These are phyloP conservation scores for Pseudogymnoascus destructans DNA, from an alignment of 2,329 filamentous ascomycete species.

Conservation along the genomic window DNA sequence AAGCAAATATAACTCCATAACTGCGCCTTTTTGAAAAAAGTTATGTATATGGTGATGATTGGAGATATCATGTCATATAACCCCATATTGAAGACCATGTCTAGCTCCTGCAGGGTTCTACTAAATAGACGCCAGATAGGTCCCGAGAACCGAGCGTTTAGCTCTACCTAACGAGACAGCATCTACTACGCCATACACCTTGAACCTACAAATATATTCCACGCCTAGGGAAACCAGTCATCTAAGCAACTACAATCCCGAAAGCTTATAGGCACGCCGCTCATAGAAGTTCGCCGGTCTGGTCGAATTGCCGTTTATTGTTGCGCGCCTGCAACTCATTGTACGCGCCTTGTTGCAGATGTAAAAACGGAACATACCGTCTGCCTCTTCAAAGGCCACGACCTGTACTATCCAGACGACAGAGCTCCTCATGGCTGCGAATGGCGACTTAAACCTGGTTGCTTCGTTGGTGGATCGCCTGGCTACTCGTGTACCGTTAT, in stretches of 20 bases:
- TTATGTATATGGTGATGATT: neutral
- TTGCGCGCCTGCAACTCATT: neutral
- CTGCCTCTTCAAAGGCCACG: constrained; percentile 4
- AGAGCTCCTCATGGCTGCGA: constrained; percentile 32
- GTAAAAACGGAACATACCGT: constrained; percentile 6
- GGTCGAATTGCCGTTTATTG: neutral
- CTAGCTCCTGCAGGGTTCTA: constrained; percentile 2
- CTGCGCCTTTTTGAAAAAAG: neutral
- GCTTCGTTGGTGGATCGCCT: constrained; percentile 50
- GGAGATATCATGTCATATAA: neutral
- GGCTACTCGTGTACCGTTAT: constrained; percentile 40
- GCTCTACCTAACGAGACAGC: neutral
- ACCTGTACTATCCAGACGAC: neutral
- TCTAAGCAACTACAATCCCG: neutral
- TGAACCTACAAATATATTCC: constrained; percentile 7
- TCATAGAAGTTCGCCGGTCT: neutral
- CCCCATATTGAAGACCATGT: neutral
- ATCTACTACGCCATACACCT: neutral
- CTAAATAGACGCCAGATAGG: neutral
- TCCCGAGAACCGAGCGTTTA: constrained; percentile 3
- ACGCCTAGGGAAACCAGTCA: neutral
- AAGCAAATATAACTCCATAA: neutral
- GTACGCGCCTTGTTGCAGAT: neutral
- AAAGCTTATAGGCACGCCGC: neutral
- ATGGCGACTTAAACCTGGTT: constrained; percentile 45